phyloP scores from a whole-genome alignment of 495 filamentous ascomycete species.

The Thermochaetoides thermophila region DNA sequence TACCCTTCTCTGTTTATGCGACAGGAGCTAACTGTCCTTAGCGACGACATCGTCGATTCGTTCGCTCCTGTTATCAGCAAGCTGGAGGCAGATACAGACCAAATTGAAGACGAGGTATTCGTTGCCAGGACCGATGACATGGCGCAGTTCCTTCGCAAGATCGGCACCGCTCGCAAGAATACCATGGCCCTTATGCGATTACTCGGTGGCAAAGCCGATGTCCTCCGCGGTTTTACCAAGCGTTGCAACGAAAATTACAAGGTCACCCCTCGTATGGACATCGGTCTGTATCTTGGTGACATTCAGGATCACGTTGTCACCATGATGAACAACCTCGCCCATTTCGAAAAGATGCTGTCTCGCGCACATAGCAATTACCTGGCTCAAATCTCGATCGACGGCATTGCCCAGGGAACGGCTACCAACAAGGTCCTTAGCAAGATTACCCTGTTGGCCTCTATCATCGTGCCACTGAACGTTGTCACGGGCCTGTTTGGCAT shows the following conservation, averaged over 20 bases:
- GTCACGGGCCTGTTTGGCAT: conserved; percentile 94
- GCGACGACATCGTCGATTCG: conserved; percentile 91
- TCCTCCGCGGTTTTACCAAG: conserved; percentile 93
- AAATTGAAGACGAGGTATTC: conserved; percentile 90
- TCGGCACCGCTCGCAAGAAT: conserved; percentile 82
- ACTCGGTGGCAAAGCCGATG: conserved; percentile 90
- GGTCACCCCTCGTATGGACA: conserved; percentile 85
- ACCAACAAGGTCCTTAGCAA: conserved; percentile 81
- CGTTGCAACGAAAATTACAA: conserved; percentile 94
- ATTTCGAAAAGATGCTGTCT: conserved; percentile 95
- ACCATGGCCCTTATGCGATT: conserved; percentile 88
- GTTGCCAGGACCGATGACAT: conserved; percentile 80
- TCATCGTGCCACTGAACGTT: conserved; percentile 92
- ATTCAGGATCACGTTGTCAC: conserved; percentile 98
- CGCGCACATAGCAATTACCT: conserved; percentile 94
- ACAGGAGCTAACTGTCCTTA: conserved; percentile 11
- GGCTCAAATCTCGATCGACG: conserved; percentile 84
- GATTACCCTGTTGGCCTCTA: conserved; percentile 87
- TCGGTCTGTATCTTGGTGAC: conserved; percentile 88
- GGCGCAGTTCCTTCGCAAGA: conserved; percentile 66
- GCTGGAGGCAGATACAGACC: conserved; percentile 76
- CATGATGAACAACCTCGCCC: conserved; percentile 89
- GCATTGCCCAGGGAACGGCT: conserved; percentile 62
- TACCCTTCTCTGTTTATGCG: background rate
- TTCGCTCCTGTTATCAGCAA: conserved; percentile 80